Conservation (phyloP, 148 eudicot genomes). For the Persicaria maculosa region DNA sequence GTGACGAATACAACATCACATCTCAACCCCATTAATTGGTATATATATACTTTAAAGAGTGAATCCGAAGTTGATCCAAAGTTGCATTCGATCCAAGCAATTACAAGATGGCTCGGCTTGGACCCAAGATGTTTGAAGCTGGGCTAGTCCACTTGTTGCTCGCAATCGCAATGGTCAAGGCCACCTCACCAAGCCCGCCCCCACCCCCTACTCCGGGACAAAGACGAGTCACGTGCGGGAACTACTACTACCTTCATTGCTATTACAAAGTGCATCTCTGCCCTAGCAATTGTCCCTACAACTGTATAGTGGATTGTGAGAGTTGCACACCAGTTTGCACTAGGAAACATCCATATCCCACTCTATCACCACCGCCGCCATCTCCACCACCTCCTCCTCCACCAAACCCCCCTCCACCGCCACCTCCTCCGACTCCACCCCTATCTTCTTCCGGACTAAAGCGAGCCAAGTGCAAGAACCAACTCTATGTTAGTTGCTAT, state of each 20-base stretch:
- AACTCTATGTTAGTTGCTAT: conserved; percentile 23
- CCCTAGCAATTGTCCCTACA: too few species aligned
- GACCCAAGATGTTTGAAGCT: conserved; percentile 20
- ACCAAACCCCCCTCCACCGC: conserved; percentile 15
- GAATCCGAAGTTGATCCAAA: too few species aligned
- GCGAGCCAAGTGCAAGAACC: conserved; percentile 29
- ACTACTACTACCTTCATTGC: too few species aligned
- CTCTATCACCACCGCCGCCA: conserved; percentile 5
- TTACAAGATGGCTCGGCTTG: conserved; percentile 21
- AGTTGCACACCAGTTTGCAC: too few species aligned
- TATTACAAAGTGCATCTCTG: too few species aligned
- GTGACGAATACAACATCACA: not conserved
- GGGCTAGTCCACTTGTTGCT: conserved; percentile 27
- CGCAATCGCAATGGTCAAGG: conserved; percentile 15
- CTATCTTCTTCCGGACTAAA: conserved; percentile 20
- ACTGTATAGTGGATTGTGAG: too few species aligned
- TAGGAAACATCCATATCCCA: too few species aligned
- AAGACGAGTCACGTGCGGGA: too few species aligned
- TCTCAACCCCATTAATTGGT: too few species aligned
- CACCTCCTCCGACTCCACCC: conserved; percentile 11
- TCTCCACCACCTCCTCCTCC: too few species aligned
- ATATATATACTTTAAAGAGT: too few species aligned
- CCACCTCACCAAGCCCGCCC: conserved; percentile 29
- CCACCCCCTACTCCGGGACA: conserved; percentile 6
- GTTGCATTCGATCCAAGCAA: too few species aligned